A percentile compares a stretch with the other conserved stretches of the same genome.
Evolutionary conservation across 192 early-diverging fungal species (phyloP).

Genomic region (Entomortierella chlamydospora): DNA sequence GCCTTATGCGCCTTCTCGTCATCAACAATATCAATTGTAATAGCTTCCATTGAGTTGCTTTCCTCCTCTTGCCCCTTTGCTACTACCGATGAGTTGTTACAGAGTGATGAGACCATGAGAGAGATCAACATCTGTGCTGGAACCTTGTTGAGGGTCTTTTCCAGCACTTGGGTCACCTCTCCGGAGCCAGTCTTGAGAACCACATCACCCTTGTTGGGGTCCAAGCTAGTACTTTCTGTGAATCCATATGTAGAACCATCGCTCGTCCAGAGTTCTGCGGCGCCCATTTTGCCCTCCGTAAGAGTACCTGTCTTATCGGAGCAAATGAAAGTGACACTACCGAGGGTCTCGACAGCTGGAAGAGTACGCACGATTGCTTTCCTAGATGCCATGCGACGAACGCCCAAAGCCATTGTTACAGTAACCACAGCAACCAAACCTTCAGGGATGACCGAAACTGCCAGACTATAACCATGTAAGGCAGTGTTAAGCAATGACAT

Average conservation of each 20-base stretch:
- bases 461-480: constrained; percentile 68
- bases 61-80: constrained; percentile 62
- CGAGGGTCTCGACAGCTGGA: constrained; percentile 94
- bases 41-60: background rate
- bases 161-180: constrained; percentile 53
- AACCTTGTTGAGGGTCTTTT: constrained; percentile 54
- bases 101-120: constrained; percentile 82
- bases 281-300: constrained; percentile 98
- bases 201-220: constrained; percentile 61
- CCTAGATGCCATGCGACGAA: constrained; percentile 90
- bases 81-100: constrained; percentile 87
- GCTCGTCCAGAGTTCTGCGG: constrained; percentile 83
- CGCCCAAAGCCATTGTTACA: constrained; percentile 96
- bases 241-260: constrained; percentile 75
- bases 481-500: background rate
- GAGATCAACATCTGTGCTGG: constrained; percentile 68
- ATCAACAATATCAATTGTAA: background rate
- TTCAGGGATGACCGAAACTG: constrained; percentile 97
- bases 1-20: background rate
- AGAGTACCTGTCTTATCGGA: constrained; percentile 98
- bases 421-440: constrained; percentile 98
- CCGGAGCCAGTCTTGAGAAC: constrained; percentile 26
- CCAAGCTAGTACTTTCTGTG: constrained; percentile 67
- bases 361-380: constrained; percentile 94
- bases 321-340: constrained; percentile 96